Conservation (phyloP, 106 monocot genomes). For the Apostasia ramifera region DNA sequence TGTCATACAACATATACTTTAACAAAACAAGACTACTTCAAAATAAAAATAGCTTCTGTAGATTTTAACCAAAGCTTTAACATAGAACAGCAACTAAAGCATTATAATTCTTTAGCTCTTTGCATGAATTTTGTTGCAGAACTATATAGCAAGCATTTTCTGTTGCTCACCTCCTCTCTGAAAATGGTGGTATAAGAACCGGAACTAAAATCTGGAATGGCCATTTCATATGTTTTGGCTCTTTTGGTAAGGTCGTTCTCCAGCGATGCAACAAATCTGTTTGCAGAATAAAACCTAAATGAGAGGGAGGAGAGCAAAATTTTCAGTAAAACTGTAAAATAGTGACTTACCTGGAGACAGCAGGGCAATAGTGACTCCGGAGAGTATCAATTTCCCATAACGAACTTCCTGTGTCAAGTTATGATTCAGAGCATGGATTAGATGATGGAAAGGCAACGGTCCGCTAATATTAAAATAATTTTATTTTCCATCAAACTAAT, state of each 20-base stretch:
- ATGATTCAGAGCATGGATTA: not conserved
- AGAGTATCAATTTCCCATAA: constrained; percentile 94
- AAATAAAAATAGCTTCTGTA: too few species aligned
- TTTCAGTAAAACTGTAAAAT: too few species aligned
- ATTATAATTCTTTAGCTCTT: not conserved
- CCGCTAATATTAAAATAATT: too few species aligned
- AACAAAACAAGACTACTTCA: too few species aligned
- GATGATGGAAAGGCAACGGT: not conserved
- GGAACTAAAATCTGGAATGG: constrained; percentile 75
- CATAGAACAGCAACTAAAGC: not conserved
- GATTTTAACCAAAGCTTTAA: too few species aligned
- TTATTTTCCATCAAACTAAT: too few species aligned
- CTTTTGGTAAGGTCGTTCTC: constrained; percentile 87
- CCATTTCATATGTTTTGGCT: constrained; percentile 76
- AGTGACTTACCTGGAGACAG: constrained; percentile 63
- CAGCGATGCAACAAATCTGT: constrained; percentile 81
- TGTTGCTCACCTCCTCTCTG: constrained; percentile 53
- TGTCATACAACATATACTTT: too few species aligned
- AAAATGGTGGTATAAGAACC: constrained; percentile 89
- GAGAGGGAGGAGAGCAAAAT: not conserved
- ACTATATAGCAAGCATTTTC: not conserved
- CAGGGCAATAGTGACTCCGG: constrained; percentile 85
- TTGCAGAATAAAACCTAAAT: not conserved
- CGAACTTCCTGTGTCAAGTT: constrained; percentile 63
- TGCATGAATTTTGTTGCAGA: not conserved